Base-by-base conservation (phyloP, 169 alveolate species). In the Amoebophrya sp. region DNA sequence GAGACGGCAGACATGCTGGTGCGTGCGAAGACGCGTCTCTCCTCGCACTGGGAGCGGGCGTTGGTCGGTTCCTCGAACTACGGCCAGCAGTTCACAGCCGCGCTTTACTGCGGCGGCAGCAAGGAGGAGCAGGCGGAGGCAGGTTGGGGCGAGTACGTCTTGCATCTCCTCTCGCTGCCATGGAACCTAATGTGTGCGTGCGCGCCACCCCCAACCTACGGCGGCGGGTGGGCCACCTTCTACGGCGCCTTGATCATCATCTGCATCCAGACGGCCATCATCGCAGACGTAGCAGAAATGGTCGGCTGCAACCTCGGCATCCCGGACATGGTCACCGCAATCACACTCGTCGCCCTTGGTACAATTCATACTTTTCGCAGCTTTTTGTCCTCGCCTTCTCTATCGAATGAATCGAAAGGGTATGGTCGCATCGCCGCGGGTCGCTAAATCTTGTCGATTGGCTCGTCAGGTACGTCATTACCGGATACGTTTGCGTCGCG, bases 161-260 rank as follows among this genome's bases (percentile, higher is more conserved):
- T 93, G 40, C 96, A 94, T 40, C 69, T 92, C 69, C 31, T 89
- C 7, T 90, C 94, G 13, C 88, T 94, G 4, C 89, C 90, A 0
- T 94, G 96, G 96, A 94, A 94, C 88, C 42, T 92, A n/a, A 39
- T 93, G 0, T 88, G 90, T 26, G 94, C 94, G 18, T n/a, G 67
- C 29, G 40, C 48, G 26, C 96, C 96, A 13, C 96, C 96, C 20
- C 89, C 94, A n/a, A 88, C 92, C 42, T 89, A 48, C 34, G 41
- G 89, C 41, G 89, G 88, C 78, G 96, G 96, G 4, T 92, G 94
- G 95, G 92, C 93, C 16, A 39, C 93, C 38, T 91, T 94, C 89
- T 16, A 89, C 42, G 88, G 43, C 43, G 88, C 94, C 2, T 78
- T 94, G 23, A 31, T 41, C 18, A 34, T 92, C 41, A 92, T 94